Conservation (phyloP, 2,329 filamentous ascomycete genomes). For the Pleurostoma richardsiae region DNA sequence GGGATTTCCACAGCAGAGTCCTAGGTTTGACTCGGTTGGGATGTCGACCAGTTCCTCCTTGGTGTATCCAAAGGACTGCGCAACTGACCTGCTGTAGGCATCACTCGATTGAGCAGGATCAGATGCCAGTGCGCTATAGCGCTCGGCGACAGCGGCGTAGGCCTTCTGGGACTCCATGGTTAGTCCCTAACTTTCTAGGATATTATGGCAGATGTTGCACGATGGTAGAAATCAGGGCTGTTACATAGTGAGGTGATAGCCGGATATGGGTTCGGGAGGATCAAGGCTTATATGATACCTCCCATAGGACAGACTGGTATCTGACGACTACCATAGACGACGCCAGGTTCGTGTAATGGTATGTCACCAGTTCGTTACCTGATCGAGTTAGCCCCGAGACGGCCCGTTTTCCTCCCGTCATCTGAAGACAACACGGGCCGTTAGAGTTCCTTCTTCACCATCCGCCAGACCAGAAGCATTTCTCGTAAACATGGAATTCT, state of each 20-base stretch:
- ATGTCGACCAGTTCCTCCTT: slow-evolving; percentile 39
- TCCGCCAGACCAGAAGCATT: too few species aligned
- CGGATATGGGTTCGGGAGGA: too few species aligned
- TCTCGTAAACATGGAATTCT: neutral
- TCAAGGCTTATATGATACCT: too few species aligned
- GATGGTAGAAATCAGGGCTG: too few species aligned
- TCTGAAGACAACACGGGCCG: too few species aligned
- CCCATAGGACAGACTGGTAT: too few species aligned
- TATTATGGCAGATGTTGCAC: too few species aligned
- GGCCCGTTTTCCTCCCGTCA: too few species aligned
- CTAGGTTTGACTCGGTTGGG: slow-evolving; percentile 43
- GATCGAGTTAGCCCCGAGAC: neutral
- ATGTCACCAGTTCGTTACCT: slow-evolving; percentile 15
- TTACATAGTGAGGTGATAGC: too few species aligned
- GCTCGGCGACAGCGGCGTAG: slow-evolving; percentile 26
- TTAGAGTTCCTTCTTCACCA: too few species aligned
- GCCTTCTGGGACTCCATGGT: slow-evolving; percentile 21
- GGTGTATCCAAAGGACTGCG: slow-evolving; percentile 48
- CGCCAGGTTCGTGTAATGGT: neutral
- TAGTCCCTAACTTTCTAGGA: too few species aligned
- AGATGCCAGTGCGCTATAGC: slow-evolving; percentile 21
- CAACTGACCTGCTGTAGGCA: slow-evolving; percentile 33
- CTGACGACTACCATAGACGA: too few species aligned
- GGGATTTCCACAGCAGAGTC: slow-evolving; percentile 50
- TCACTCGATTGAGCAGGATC: slow-evolving; percentile 7